phyloP scores from a whole-genome alignment of 306 rosid genomes.

The Boehmeria nivea region DNA sequence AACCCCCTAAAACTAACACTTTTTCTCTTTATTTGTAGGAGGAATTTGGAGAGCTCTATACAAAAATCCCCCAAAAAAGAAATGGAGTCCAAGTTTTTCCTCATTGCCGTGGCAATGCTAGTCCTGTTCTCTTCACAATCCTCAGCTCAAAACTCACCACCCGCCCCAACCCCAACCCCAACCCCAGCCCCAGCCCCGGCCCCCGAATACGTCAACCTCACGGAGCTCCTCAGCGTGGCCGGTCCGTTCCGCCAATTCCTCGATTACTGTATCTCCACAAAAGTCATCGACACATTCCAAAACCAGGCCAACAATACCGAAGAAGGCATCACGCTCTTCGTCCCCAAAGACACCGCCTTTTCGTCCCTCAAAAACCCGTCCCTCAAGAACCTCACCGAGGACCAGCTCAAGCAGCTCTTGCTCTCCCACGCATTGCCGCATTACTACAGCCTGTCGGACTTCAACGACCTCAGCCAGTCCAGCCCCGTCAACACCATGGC shows the following conservation, averaged over 20 bases:
- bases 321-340: conserved; percentile 88
- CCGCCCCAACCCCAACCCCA: conserved; percentile 46
- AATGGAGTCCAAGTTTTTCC: conserved; percentile 49
- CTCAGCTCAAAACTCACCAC: conserved; percentile 59
- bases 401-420: conserved; percentile 60
- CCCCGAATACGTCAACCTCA: conserved; percentile 60
- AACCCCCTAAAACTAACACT: conserved; percentile 7
- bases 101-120: conserved; percentile 38
- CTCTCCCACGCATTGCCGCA: conserved; percentile 85
- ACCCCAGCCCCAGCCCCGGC: conserved; percentile 95
- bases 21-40: conserved; percentile 13
- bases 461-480: conserved; percentile 54
- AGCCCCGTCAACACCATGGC: conserved; percentile 70
- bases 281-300: conserved; percentile 78
- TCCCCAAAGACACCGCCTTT: conserved; percentile 68
- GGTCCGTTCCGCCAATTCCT: conserved; percentile 94
- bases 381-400: conserved; percentile 57
- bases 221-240: conserved; percentile 64
- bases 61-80: conserved; percentile 1
- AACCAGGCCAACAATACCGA: conserved; percentile 92
- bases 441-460: conserved; percentile 71
- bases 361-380: conserved; percentile 52
- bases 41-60: conserved; percentile 63
- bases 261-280: conserved; percentile 58
- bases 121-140: conserved; percentile 46